Evolutionary conservation across 345 rosid species (phyloP), one percentile per base, ranked within the genome.

Genomic region (Populus deltoides): DNA sequence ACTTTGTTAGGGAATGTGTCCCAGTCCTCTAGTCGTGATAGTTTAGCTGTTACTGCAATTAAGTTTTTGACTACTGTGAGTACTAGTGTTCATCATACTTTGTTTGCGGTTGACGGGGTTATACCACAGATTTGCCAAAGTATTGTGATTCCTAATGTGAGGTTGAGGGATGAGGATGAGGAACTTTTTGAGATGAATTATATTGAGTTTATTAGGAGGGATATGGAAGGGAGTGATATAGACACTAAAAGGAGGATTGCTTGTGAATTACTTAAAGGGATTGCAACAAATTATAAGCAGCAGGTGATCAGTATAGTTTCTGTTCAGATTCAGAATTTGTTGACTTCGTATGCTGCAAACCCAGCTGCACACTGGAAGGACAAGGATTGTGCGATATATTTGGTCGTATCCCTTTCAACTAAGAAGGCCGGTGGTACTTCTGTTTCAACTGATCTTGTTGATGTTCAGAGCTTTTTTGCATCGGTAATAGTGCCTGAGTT

Each of bases 221-320:
- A 97, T 80, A 97, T 97, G 99, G 99, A 97, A 79, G 98, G 99
- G 57, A 97, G 99, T 78, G 99, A 97, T 85, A 86, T 91, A 81
- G 99, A 97, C 41, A 97, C 99, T 7, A 90, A 96, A 82, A 94
- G 99, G 85, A 94, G 99, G 82, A 97, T 97, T 76, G 98, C 98
- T 1, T 97, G 99, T 77, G 99, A 97, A 73, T 83, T 97, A 75
- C 92, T 97, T 31, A 97, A 97, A 81, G 99, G 99, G 38, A 91
- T 97, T 79, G 98, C 95, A 2, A 76, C 94, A 13, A 90, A 94
- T 85, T 94, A 94, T 86, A 92, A 88, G 86, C 77, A 80, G 68
- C 92, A 85, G 66, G 97, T 93, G 45, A 94, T 86, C 5, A 87
- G 80, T 67, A 87, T 88, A 36, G 90, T 92, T 77, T 89, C 99